Percentiles rank a stretch among this genome's conserved stretches.
Conservation (phyloP, 352 stramenopile species). For the Globisporangium apiculatum region DNA sequence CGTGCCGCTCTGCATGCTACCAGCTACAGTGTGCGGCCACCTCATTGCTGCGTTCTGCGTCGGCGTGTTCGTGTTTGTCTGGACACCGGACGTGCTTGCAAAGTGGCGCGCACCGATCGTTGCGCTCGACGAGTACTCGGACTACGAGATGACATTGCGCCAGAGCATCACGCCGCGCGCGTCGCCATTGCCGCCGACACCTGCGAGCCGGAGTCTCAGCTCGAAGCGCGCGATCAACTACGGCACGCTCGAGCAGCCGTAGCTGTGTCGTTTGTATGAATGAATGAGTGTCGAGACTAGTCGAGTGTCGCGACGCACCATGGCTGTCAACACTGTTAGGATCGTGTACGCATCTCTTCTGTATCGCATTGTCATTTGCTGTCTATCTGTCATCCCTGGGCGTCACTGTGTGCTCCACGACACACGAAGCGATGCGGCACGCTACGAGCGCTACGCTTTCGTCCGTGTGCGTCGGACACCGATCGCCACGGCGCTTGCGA, state of each 20-base stretch:
- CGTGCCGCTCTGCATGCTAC: slow-evolving; percentile 51
- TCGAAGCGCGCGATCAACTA: slow-evolving; percentile 20
- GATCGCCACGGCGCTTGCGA: slow-evolving; percentile 40
- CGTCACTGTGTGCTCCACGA: too few species aligned
- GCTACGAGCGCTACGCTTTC: slow-evolving; percentile 8
- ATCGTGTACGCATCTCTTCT: too few species aligned
- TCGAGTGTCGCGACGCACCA: too few species aligned
- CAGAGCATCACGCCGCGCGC: slow-evolving; percentile 66
- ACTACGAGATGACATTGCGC: slow-evolving; percentile 73
- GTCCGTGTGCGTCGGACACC: slow-evolving; percentile 26
- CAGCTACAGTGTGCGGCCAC: slow-evolving; percentile 64
- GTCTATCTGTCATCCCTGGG: too few species aligned
- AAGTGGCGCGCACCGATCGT: slow-evolving; percentile 62
- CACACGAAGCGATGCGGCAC: too few species aligned
- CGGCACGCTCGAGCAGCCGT: slow-evolving; percentile 16
- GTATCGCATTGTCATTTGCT: too few species aligned
- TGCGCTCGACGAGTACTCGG: slow-evolving; percentile 66
- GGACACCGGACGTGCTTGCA: slow-evolving; percentile 73
- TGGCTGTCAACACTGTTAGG: too few species aligned
- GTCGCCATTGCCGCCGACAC: slow-evolving; percentile 36
- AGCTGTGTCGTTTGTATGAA: too few species aligned
- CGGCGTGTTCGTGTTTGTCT: slow-evolving; percentile 77
- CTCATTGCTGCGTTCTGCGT: slow-evolving; percentile 79
- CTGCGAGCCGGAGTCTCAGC: slow-evolving; percentile 14
- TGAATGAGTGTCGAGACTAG: too few species aligned